Evolutionary conservation across 352 stramenopile species (phyloP).

Genomic region (Paralagenidium karlingii): DNA sequence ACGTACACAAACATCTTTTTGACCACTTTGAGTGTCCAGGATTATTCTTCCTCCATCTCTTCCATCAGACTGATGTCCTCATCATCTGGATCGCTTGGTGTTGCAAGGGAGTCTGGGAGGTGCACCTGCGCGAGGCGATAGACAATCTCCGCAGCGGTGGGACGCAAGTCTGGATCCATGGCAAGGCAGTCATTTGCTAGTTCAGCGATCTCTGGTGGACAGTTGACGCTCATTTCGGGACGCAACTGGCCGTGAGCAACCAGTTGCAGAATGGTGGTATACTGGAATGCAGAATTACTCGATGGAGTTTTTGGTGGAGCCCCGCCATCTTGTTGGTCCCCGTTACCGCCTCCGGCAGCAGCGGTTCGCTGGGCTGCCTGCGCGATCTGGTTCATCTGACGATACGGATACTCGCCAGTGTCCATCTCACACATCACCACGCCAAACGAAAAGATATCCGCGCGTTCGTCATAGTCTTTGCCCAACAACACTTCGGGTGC

Average conservation of each 20-base stretch:
- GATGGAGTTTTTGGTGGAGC: too few species aligned
- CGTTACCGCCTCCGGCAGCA: too few species aligned
- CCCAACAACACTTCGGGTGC: conserved; percentile 80
- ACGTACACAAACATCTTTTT: too few species aligned
- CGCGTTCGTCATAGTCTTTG: conserved; percentile 80
- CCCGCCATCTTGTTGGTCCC: conserved; percentile 65
- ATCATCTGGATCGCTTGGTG: too few species aligned
- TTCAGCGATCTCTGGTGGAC: conserved; percentile 33
- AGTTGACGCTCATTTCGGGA: conserved; percentile 49
- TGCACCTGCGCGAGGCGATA: too few species aligned
- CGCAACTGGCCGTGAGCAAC: conserved; percentile 13
- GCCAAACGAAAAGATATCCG: conserved; percentile 27
- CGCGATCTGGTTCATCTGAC: conserved; percentile 32
- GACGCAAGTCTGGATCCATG: conserved; percentile 51
- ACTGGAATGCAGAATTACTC: too few species aligned
- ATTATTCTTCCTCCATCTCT: too few species aligned
- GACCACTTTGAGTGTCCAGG: too few species aligned
- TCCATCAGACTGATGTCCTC: too few species aligned
- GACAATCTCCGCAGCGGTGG: conserved; percentile 56
- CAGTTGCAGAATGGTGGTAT: conserved; percentile 20
- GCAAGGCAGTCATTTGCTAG: conserved; percentile 52
- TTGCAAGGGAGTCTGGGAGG: too few species aligned
- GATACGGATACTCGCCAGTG: conserved; percentile 22
- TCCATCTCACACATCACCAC: conserved; percentile 32
- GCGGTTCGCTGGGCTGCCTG: conserved; percentile 8